Evolutionary conservation across 2,329 filamentous ascomycete genomes (phyloP).

Genomic region (Chaetomium olivaceum): DNA sequence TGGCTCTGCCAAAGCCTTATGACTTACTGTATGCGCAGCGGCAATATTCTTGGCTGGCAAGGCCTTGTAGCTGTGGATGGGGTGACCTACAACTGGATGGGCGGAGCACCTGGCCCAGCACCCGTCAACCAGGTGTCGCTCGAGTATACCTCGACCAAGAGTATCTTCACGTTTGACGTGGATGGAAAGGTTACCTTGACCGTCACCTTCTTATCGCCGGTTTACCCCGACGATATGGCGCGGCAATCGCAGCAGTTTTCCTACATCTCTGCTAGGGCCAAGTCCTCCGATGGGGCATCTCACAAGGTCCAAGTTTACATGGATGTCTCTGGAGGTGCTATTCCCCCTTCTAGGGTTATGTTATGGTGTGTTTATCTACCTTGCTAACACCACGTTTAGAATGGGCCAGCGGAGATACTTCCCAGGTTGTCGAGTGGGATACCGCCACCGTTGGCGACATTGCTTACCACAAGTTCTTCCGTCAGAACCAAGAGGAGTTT

Average conservation of each 20-base stretch:
- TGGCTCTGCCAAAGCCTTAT: not conserved
- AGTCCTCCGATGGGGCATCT: slow-evolving; percentile 59
- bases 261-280: slow-evolving; percentile 65
- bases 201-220: slow-evolving; percentile 69
- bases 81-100: slow-evolving; percentile 65
- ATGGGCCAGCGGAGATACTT: slow-evolving; percentile 67
- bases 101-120: slow-evolving; percentile 50
- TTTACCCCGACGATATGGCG: slow-evolving; percentile 65
- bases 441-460: slow-evolving; percentile 53
- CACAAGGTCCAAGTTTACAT: slow-evolving; percentile 72
- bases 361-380: slow-evolving; percentile 15
- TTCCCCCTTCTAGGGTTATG: not conserved
- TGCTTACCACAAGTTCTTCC: slow-evolving; percentile 64
- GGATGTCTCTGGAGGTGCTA: slow-evolving; percentile 66
- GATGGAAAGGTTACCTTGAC: slow-evolving; percentile 62
- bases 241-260: slow-evolving; percentile 70
- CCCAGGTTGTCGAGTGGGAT: slow-evolving; percentile 62
- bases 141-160: slow-evolving; percentile 71
- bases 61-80: slow-evolving; percentile 70
- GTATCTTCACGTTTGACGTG: slow-evolving; percentile 68
- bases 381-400: slow-evolving; percentile 48
- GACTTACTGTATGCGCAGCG: slow-evolving; percentile 42
- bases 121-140: slow-evolving; percentile 62
- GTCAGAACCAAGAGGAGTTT: slow-evolving; percentile 63
- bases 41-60: slow-evolving; percentile 62